Evolutionary conservation across 2,329 filamentous ascomycete species (phyloP).

Genomic region (Magnaporthiopsis rhizophila): DNA sequence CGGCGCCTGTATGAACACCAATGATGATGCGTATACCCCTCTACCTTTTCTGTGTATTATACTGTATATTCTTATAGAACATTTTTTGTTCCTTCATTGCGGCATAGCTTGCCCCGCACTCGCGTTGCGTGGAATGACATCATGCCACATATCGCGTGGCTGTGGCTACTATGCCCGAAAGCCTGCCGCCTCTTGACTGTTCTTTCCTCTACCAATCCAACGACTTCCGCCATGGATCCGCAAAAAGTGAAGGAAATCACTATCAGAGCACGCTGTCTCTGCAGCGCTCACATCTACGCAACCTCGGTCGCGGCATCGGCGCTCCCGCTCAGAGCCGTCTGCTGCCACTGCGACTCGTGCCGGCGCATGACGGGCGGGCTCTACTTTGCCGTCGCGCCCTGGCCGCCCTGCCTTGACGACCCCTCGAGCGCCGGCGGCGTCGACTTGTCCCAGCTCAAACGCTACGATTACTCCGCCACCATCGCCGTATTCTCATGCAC

Average conservation of each 20-base stretch:
- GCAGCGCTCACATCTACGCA: neutral
- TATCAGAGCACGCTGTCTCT: neutral
- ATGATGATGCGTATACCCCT: neutral
- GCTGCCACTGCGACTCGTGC: conserved; percentile 6
- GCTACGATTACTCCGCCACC: neutral
- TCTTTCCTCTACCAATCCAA: no score
- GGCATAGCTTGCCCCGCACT: no score
- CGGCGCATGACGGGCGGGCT: conserved; percentile 3
- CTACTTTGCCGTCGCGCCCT: conserved; percentile 1
- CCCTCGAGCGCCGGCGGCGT: neutral
- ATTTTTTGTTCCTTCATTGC: no score
- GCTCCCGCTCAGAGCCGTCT: neutral
- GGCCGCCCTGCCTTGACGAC: neutral
- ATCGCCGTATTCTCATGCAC: neutral
- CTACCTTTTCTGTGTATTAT: no score
- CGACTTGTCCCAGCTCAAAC: neutral
- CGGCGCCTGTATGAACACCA: neutral
- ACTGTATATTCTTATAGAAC: no score
- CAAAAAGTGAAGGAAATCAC: neutral
- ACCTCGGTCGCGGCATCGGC: neutral
- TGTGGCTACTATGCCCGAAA: no score
- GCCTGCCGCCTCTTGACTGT: no score
- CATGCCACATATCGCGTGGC: no score
- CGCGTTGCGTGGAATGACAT: no score
- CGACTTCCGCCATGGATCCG: no score